These are phyloP conservation scores for Pulveroboletus frians DNA, from an alignment of 768 basidiomycete species.

Conservation along the genomic window DNA sequence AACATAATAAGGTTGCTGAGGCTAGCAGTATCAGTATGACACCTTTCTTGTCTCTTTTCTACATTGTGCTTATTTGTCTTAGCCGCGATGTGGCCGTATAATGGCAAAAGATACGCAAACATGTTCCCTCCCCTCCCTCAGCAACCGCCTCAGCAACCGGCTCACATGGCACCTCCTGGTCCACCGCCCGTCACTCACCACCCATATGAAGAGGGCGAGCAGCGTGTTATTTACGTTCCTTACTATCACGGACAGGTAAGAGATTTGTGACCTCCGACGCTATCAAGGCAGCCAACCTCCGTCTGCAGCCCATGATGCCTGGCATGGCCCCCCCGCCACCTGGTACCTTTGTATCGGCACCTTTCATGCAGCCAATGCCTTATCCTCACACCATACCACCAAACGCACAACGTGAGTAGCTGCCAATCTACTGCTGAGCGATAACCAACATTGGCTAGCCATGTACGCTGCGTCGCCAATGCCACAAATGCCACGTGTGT, in stretches of 20 bases:
- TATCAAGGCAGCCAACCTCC: slow-evolving; percentile 2
- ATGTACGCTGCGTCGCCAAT: slow-evolving; percentile 82
- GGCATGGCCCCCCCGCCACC: slow-evolving; percentile 80
- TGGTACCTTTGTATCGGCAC: slow-evolving; percentile 71
- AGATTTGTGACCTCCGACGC: neutral
- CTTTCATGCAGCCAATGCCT: slow-evolving; percentile 81
- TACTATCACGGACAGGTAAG: slow-evolving; percentile 76
- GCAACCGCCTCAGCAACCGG: slow-evolving; percentile 57
- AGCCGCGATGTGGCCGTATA: slow-evolving; percentile 85
- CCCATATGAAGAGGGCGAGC: slow-evolving; percentile 74
- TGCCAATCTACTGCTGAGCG: neutral
- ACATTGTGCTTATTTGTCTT: slow-evolving; percentile 5
- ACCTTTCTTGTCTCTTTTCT: neutral
- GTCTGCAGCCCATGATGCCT: slow-evolving; percentile 70
- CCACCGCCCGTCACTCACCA: slow-evolving; percentile 69
- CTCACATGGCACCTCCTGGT: slow-evolving; percentile 61
- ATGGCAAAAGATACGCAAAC: slow-evolving; percentile 76
- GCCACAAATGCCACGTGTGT: slow-evolving; percentile 86
- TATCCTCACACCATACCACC: slow-evolving; percentile 79
- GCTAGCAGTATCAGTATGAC: slow-evolving; percentile 69
- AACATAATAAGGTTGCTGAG: slow-evolving; percentile 74
- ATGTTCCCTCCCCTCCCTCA: slow-evolving; percentile 67
- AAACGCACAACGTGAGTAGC: slow-evolving; percentile 48
- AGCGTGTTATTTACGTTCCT: slow-evolving; percentile 71
- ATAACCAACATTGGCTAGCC: slow-evolving; percentile 36